These are phyloP conservation scores for Monascus purpureus DNA, from an alignment of 495 filamentous ascomycete genomes.

Conservation along the genomic window DNA sequence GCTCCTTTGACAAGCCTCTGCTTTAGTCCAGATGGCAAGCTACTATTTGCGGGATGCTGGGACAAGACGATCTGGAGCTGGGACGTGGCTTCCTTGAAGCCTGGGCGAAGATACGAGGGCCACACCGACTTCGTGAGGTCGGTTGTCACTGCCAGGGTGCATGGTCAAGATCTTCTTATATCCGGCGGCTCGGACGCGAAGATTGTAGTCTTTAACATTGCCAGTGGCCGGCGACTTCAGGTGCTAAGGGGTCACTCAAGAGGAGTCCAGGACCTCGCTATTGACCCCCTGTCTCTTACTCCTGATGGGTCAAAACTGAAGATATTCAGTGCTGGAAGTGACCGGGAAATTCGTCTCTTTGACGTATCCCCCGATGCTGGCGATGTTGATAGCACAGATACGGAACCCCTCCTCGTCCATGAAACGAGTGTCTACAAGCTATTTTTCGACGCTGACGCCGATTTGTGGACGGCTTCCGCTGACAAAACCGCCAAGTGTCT, in stretches of 20 bases:
- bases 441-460: conserved; percentile 55
- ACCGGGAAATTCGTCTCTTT: conserved; percentile 65
- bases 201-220: conserved; percentile 70
- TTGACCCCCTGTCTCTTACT: conserved; percentile 45
- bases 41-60: conserved; percentile 81
- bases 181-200: conserved; percentile 78
- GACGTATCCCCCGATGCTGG: conserved; percentile 28
- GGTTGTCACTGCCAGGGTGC: conserved; percentile 37
- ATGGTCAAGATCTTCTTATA: conserved; percentile 52
- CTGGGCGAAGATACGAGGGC: conserved; percentile 47
- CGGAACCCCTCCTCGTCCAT: conserved; percentile 58
- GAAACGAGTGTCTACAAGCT: conserved; percentile 82
- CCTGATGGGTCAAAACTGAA: conserved; percentile 28
- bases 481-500: conserved; percentile 74
- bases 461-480: conserved; percentile 83
- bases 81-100: conserved; percentile 42
- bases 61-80: conserved; percentile 84
- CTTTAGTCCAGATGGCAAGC: conserved; percentile 43
- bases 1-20: conserved; percentile 69
- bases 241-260: conserved; percentile 67
- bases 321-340: conserved; percentile 68
- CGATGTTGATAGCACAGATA: conserved; percentile 25
- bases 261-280: conserved; percentile 56
- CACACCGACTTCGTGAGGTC: conserved; percentile 88
- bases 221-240: conserved; percentile 51